These are phyloP conservation scores for Lasiosphaeriaceae sp. DNA, from an alignment of 495 filamentous ascomycete genomes.

Conservation along the genomic window DNA sequence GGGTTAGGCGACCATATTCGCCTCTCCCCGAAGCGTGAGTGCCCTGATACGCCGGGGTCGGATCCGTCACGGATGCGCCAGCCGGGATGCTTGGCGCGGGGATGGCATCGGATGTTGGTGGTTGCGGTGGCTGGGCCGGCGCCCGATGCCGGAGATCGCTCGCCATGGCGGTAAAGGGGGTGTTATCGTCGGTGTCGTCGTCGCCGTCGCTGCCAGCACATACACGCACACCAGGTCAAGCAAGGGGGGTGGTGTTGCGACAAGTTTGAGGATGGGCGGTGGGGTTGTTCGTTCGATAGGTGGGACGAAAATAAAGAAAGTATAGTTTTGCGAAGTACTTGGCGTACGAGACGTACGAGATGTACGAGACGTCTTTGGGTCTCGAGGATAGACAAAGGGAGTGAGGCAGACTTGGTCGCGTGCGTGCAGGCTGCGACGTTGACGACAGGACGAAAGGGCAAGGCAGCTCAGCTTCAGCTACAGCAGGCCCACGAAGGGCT, in stretches of 20 bases:
- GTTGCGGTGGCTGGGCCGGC: neutral
- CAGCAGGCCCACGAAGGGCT: too few species aligned
- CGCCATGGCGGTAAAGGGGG: constrained; percentile 14
- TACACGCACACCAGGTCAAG: too few species aligned
- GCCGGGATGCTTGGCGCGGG: constrained; percentile 19
- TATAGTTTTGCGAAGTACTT: too few species aligned
- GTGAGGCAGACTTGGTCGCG: neutral
- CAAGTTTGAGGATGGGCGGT: neutral
- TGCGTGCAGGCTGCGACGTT: neutral
- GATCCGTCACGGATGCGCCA: constrained; percentile 11
- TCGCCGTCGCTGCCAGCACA: too few species aligned
- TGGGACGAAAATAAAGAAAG: too few species aligned
- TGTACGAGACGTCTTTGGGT: too few species aligned
- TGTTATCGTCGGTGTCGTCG: too few species aligned
- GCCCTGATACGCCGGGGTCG: neutral
- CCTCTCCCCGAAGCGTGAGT: constrained; percentile 60
- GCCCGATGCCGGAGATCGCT: constrained; percentile 20
- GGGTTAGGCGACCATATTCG: constrained; percentile 63
- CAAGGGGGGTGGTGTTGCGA: neutral
- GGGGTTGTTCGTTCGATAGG: neutral
- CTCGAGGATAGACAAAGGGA: neutral
- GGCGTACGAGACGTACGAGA: too few species aligned
- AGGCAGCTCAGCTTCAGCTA: neutral
- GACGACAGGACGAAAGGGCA: neutral
- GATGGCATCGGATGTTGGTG: constrained; percentile 4